Evolutionary conservation across 495 filamentous ascomycete species (phyloP), one percentile per base, ranked within the genome.

Genomic region (Aspergillus heteromorphus): DNA sequence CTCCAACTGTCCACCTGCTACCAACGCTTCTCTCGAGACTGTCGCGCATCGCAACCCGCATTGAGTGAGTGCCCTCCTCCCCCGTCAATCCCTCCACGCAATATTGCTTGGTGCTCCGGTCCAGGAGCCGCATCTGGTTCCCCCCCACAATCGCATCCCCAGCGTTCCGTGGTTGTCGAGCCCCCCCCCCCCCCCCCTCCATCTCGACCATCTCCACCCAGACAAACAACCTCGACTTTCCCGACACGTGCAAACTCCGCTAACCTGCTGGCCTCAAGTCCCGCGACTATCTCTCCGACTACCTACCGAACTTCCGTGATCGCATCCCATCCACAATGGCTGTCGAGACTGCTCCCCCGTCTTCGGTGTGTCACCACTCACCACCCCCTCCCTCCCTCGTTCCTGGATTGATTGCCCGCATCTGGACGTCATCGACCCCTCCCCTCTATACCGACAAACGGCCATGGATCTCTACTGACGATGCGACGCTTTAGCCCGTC

Each of bases 401-500:
- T 14, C 34, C 34, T 38, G 34, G 34, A 38, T 38, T 5, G 31
- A 38, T 38, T 5, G 31, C 11, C 17, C 40, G 41, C 42, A 36
- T 42, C 20, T 16, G 30, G 48, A 48, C 45, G 49, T 45, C 49
- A 55, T 55, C 38, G 56, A 49, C 31, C 31, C 34, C 34, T 38
- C 34, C 5, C 34, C 34, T n/a, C 34, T 38, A 38, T 38, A 13
- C 13, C 13, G 13, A 38, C 34, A n/a, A 4, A 38, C 11, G n/a
- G 5, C 13, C 21, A 27, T 9, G 20, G 9, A 30, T 14, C 6
- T 16, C 23, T 47, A 17, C 43, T 47, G 13, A 47, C 21, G 9
- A 14, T 47, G 8, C 9, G 14, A 38, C 34, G 21, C 1, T 40
- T 51, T 53, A 95, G 88, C 91, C 91, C 36, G 77, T 97, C 45